These are phyloP conservation scores for Taxawa tesnikishii DNA, from an alignment of 2,329 filamentous ascomycete species.

Conservation along the genomic window DNA sequence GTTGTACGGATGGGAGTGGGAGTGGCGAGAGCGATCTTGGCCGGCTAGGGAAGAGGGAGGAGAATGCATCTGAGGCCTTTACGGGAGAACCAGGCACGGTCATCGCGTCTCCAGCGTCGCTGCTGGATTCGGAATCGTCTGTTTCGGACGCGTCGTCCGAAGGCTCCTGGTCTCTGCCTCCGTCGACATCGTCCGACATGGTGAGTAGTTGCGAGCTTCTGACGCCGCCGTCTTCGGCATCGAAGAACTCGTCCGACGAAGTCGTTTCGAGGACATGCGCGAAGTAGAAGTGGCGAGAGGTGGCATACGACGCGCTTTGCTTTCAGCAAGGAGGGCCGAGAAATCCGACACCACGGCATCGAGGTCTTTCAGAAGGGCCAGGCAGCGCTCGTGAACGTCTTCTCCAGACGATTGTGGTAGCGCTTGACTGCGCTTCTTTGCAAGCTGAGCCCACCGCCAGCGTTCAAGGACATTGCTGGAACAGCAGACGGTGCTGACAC, in stretches of 20 bases:
- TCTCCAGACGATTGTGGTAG: constrained; percentile 20
- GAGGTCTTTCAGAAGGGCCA: constrained; percentile 71
- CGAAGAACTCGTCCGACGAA: constrained; percentile 84
- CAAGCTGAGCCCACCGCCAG: constrained; percentile 21
- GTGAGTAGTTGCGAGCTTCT: constrained; percentile 54
- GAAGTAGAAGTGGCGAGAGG: constrained; percentile 31
- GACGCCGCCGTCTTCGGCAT: constrained; percentile 58
- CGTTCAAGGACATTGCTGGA: constrained; percentile 15
- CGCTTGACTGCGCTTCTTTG: constrained; percentile 16
- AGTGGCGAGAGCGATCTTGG: constrained; percentile 68
- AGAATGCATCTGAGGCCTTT: constrained; percentile 5
- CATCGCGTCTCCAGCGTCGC: constrained; percentile 38
- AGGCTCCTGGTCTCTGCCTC: constrained; percentile 22
- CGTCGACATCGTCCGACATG: constrained; percentile 50
- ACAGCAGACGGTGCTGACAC: constrained; percentile 28
- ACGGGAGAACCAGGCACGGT: constrained; percentile 14
- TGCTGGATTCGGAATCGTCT: constrained; percentile 51
- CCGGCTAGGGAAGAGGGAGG: constrained; percentile 55
- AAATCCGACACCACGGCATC: constrained; percentile 79
- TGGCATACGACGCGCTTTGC: constrained; percentile 58
- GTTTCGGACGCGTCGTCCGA: constrained; percentile 31
- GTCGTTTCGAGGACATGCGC: constrained; percentile 63
- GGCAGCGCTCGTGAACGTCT: constrained; percentile 68
- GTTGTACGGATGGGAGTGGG: constrained; percentile 54
- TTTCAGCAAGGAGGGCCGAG: constrained; percentile 60